A percentile compares a stretch with the other conserved stretches of the same genome.
Evolutionary conservation across 179 eudicot genomes (phyloP).

Genomic region (Amaranthus tricolor): DNA sequence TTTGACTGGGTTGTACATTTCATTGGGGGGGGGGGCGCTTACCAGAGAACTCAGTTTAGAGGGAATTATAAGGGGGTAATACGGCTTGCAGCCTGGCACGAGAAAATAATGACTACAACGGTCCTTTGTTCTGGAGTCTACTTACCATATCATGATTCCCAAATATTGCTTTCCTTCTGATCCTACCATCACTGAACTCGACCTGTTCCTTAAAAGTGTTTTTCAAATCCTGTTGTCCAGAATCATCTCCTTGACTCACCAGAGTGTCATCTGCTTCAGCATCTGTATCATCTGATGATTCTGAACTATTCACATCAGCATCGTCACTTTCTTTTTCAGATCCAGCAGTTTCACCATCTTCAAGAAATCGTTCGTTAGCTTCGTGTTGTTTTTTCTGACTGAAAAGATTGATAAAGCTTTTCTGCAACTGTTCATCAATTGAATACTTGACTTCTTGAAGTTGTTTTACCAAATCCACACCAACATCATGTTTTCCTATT

Average conservation of each 20-base stretch:
- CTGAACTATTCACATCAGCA: conserved; percentile 38
- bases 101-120: too few species aligned
- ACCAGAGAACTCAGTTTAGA: too few species aligned
- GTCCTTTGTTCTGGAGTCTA: too few species aligned
- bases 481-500: conserved; percentile 71
- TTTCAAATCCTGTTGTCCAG: conserved; percentile 24
- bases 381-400: conserved; percentile 41
- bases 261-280: conserved; percentile 14
- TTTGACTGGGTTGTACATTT: too few species aligned
- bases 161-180: conserved; percentile 73
- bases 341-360: conserved; percentile 37
- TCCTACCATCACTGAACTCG: conserved; percentile 71
- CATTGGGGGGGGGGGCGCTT: too few species aligned
- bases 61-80: too few species aligned
- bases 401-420: conserved; percentile 64
- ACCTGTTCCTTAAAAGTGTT: conserved; percentile 41
- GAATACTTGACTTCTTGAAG: conserved; percentile 75
- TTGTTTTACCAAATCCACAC: conserved; percentile 72
- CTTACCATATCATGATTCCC: conserved; percentile 18
- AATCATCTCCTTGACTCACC: conserved; percentile 16
- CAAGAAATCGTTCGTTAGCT: conserved; percentile 22
- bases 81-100: too few species aligned
- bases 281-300: conserved; percentile 35
- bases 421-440: conserved; percentile 70
- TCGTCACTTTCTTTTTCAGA: conserved; percentile 50